Evolutionary conservation across 495 filamentous ascomycete species (phyloP), one percentile per base, ranked within the genome.

Genomic region (Aspergillus baeticus): DNA sequence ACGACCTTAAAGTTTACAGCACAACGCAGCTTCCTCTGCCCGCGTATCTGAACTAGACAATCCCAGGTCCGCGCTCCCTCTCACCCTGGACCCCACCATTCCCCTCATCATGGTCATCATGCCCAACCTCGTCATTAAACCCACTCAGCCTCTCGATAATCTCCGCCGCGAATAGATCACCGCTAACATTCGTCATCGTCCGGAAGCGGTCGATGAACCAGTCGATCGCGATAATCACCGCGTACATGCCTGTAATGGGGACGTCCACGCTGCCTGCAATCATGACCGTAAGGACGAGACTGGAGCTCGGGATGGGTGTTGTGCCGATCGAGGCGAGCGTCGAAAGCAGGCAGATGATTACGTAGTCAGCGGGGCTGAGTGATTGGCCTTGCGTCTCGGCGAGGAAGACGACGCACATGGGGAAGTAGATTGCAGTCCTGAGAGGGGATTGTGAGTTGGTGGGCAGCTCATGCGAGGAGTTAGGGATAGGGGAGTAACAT

Each of bases 131-230:
- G 34, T 57, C 54, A 22, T 33, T 17, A 6, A 57, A 41, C 22
- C 54, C 44, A 23, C 43, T 57, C 2, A 50, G 36, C 26, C 42
- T 56, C 18, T 29, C 35, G 34, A 57, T 50, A 20, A 57, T 42
- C 17, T 17, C 43, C 15, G 54, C 54, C 3, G 44, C 44, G 22
- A 41, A 57, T 3, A 57, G 13, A 42, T 56, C 54, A 13, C 54
- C 54, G 18, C 42, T 48, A 7, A 56, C 54, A 42, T 56, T 56
- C 11, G 42, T 45, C 42, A 45, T 36, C 0, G 54, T 56, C 6
- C 54, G 54, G 35, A 56, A 56, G 10, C 54, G 54, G 29, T 56
- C 54, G 6, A 56, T 36, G 22, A 56, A 56, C 54, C 54, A 56
- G 20, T 56, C 54, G 22, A 56, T 50, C 4, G 54, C 54, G 22